phyloP scores from a whole-genome alignment of 2,329 filamentous ascomycete genomes.

The Fusarium sp. region DNA sequence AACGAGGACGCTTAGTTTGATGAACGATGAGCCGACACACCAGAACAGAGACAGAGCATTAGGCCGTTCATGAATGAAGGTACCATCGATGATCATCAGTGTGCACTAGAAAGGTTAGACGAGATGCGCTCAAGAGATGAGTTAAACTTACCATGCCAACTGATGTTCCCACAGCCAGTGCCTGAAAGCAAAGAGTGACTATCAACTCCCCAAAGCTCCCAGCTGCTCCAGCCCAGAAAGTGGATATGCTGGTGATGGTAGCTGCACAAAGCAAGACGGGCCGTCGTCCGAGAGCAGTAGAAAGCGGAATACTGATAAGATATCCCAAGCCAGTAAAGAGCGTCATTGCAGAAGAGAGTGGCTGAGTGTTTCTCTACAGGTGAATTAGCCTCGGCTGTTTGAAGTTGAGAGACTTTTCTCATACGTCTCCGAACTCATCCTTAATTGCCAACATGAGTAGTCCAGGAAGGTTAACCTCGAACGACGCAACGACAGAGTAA shows the following conservation, averaged over 20 bases:
- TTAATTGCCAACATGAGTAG: neutral
- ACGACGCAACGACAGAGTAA: slow-evolving; percentile 11
- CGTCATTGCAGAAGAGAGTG: slow-evolving; percentile 23
- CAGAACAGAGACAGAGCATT: slow-evolving; percentile 24
- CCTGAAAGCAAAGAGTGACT: slow-evolving; percentile 13
- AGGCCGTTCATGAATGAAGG: slow-evolving; percentile 34
- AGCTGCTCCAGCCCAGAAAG: slow-evolving; percentile 17
- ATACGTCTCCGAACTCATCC: slow-evolving; percentile 12
- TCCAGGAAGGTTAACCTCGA: slow-evolving; percentile 26
- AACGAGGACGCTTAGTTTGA: slow-evolving; percentile 16
- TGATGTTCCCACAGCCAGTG: slow-evolving; percentile 5
- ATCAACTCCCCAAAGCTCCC: slow-evolving; percentile 17
- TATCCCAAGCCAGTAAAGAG: slow-evolving; percentile 23
- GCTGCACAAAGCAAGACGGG: slow-evolving; percentile 17
- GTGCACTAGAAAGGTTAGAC: slow-evolving; percentile 2
- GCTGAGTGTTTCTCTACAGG: slow-evolving; percentile 8
- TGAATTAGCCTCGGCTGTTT: neutral
- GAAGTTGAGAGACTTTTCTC: neutral
- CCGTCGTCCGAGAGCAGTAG: slow-evolving; percentile 26
- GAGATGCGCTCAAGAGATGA: neutral
- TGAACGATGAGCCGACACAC: slow-evolving; percentile 10
- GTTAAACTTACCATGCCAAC: slow-evolving; percentile 14
- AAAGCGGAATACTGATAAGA: slow-evolving; percentile 21
- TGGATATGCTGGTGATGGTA: neutral
- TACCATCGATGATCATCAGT: slow-evolving; percentile 25